phyloP scores from a whole-genome alignment of 1,284 basidiomycete genomes.

The Cutaneotrichosporon cyanovorans region DNA sequence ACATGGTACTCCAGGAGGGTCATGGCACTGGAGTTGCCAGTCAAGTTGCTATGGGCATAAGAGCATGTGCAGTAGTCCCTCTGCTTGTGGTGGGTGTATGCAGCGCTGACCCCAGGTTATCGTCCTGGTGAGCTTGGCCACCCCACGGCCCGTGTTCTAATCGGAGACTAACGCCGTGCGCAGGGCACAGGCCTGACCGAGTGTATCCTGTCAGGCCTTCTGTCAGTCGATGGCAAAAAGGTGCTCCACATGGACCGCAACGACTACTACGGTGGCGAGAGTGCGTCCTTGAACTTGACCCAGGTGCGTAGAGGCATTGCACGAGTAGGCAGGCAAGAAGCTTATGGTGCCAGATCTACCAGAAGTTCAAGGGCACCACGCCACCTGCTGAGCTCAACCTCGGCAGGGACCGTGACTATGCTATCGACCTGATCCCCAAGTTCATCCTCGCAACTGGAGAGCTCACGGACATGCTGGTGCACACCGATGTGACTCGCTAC shows the following conservation, averaged over 20 bases:
- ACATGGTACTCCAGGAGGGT: too few relatives aligned
- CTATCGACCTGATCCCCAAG: slow-evolving; percentile 87
- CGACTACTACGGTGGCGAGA: slow-evolving; percentile 98
- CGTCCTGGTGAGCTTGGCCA: slow-evolving; percentile 53
- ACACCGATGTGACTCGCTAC: slow-evolving; percentile 98
- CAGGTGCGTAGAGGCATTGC: slow-evolving; percentile 57
- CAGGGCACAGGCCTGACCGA: slow-evolving; percentile 91
- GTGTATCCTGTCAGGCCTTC: slow-evolving; percentile 90
- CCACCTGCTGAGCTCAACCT: slow-evolving; percentile 59
- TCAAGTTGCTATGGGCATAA: too few relatives aligned
- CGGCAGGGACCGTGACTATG: slow-evolving; percentile 90
- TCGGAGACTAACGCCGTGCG: slow-evolving; percentile 1
- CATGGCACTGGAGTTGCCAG: too few relatives aligned
- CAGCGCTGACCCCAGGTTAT: slow-evolving; percentile 57
- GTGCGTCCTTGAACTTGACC: slow-evolving; percentile 92
- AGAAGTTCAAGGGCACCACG: slow-evolving; percentile 68
- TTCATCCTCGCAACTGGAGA: slow-evolving; percentile 99
- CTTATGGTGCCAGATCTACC: slow-evolving; percentile 69
- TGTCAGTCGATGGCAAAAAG: slow-evolving; percentile 99
- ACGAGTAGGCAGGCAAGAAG: not conserved
- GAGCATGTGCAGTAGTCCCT: not conserved
- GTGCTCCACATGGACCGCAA: slow-evolving; percentile 99
- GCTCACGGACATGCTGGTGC: slow-evolving; percentile 95
- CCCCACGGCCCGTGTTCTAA: too few relatives aligned
- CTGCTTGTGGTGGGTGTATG: too few relatives aligned